A percentile compares a stretch with the other conserved stretches of the same genome.
phyloP scores from a whole-genome alignment of 202 grass and related monocot genomes.

The Cymbopogon flexuosus region DNA sequence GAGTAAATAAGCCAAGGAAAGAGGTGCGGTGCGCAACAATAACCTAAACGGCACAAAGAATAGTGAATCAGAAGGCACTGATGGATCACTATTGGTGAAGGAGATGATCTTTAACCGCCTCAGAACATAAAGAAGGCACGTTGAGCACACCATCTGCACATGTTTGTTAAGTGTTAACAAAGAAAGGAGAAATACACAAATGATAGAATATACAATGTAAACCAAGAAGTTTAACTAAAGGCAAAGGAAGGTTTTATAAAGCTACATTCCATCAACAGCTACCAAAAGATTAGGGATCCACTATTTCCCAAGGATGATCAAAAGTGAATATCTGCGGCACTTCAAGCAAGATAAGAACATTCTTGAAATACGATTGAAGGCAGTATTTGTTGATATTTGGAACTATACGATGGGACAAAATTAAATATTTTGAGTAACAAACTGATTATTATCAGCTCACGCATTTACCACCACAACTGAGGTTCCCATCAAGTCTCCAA shows the following conservation, averaged over 20 bases:
- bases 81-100: constrained; percentile 64
- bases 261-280: neutral
- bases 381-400: neutral
- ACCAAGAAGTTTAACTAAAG: constrained; percentile 4
- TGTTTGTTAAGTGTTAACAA: constrained; percentile 31
- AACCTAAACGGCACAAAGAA: constrained; percentile 66
- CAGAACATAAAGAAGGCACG: constrained; percentile 76
- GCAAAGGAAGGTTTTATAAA: neutral
- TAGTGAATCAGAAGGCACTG: constrained; percentile 52
- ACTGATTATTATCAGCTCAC: neutral
- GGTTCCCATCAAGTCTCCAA: no score
- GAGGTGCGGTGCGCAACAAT: constrained; percentile 75
- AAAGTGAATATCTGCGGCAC: neutral
- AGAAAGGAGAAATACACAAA: neutral
- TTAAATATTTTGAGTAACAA: neutral
- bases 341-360: neutral
- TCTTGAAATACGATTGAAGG: neutral
- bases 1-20: constrained; percentile 86
- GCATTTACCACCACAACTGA: no score
- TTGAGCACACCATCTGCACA: constrained; percentile 83
- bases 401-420: neutral
- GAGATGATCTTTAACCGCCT: constrained; percentile 78
- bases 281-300: neutral
- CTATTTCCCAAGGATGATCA: neutral
- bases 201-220: constrained; percentile 4